Evolutionary conservation across 495 filamentous ascomycete species (phyloP).

Genomic region (Hamigera avellanea): DNA sequence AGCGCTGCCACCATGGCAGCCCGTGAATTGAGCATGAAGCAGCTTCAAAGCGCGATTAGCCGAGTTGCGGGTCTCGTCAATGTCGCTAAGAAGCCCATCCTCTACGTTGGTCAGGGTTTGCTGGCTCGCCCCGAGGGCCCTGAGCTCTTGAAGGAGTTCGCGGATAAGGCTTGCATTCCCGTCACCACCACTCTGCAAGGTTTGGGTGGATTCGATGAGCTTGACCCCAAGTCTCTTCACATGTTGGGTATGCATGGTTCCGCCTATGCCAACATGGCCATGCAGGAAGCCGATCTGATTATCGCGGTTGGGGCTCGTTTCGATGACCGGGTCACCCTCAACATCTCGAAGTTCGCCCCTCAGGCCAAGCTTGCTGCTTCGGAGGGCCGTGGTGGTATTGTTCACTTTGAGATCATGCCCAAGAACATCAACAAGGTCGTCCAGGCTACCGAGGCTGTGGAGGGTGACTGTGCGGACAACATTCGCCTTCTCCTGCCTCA

Average conservation of each 20-base stretch:
- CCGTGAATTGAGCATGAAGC: constrained; percentile 32
- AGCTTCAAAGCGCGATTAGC: constrained; percentile 36
- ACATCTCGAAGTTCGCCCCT: constrained; percentile 43
- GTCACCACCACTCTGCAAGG: constrained; percentile 57
- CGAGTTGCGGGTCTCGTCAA: constrained; percentile 48
- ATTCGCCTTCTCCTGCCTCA: constrained; percentile 61
- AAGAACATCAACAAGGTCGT: constrained; percentile 58
- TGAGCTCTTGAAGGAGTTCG: constrained; percentile 39
- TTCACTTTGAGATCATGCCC: constrained; percentile 54
- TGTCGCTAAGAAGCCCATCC: constrained; percentile 45
- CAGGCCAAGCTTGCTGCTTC: constrained; percentile 42
- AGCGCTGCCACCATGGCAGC: constrained; percentile 43
- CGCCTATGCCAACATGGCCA: constrained; percentile 51
- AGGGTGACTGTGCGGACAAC: constrained; percentile 53
- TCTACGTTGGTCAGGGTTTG: constrained; percentile 50
- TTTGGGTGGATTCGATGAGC: constrained; percentile 50
- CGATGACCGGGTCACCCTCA: constrained; percentile 49
- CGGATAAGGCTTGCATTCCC: constrained; percentile 47
- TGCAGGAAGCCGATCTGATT: constrained; percentile 54
- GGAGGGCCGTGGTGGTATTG: constrained; percentile 46
- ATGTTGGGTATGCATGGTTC: constrained; percentile 59
- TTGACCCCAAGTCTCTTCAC: constrained; percentile 44
- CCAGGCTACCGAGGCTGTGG: constrained; percentile 46
- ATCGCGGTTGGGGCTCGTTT: constrained; percentile 51
- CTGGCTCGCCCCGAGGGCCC: constrained; percentile 39